phyloP scores from a whole-genome alignment of 495 filamentous ascomycete species.

The Aspergillus carlsbadensis region DNA sequence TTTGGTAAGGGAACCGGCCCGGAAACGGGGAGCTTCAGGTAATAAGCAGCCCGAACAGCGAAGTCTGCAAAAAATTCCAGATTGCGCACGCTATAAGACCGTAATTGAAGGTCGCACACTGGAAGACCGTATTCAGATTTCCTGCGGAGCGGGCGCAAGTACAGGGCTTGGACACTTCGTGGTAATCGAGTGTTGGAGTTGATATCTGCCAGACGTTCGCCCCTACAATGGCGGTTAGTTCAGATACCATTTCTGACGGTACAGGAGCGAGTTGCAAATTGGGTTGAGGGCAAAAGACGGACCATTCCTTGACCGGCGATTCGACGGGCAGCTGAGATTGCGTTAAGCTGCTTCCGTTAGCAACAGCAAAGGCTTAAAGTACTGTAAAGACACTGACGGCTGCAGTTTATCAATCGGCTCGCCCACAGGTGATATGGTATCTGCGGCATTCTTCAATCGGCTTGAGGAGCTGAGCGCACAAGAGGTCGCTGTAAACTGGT shows the following conservation, averaged over 20 bases:
- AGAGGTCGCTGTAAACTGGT: slow-evolving; percentile 1
- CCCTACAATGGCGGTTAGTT: slow-evolving; percentile 29
- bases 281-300: not conserved
- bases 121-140: slow-evolving; percentile 71
- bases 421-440: not conserved
- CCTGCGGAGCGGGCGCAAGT: slow-evolving; percentile 80
- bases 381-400: not conserved
- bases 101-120: slow-evolving; percentile 85
- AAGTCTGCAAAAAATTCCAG: slow-evolving; percentile 96
- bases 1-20: slow-evolving; percentile 89
- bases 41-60: slow-evolving; percentile 91
- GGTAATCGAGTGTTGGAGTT: slow-evolving; percentile 56
- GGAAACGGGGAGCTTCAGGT: slow-evolving; percentile 78
- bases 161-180: slow-evolving; percentile 77
- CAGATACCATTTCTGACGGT: not conserved
- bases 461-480: slow-evolving; percentile 6
- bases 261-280: not conserved
- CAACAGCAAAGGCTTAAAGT: not conserved
- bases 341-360: not conserved
- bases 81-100: slow-evolving; percentile 87
- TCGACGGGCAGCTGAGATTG: not conserved
- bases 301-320: slow-evolving; percentile 15
- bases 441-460: not conserved
- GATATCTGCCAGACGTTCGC: slow-evolving; percentile 36
- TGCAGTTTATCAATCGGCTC: not conserved